Evolutionary conservation across 2,329 filamentous ascomycete species (phyloP), one percentile per base, ranked within the genome.

Genomic region (Acarospora socialis): DNA sequence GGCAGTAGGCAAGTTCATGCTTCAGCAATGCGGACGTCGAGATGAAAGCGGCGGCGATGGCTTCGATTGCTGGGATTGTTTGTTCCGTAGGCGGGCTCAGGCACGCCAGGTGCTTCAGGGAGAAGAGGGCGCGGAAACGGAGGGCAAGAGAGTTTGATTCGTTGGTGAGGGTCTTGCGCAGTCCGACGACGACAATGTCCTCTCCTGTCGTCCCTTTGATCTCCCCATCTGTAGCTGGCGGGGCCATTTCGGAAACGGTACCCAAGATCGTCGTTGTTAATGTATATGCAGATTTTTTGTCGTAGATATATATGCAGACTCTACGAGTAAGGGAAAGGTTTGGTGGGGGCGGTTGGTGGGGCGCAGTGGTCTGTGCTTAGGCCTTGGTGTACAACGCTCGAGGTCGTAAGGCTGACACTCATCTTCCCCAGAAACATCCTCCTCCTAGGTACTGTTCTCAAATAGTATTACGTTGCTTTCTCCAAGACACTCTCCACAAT

Each of bases 71-170:
- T 24, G 75, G 73, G 5, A 74, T 60, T 0, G 67, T 69, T 42
- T 73, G 59, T 24, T 62, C 54, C 17, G 63, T 70, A 1, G 69
- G 57, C 7, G 70, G 68, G 21, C 67, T 55, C 42, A 76, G 70
- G 36, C 71, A 76, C 28, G 90, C 87, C 38, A 95, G 65, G 55
- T 95, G 81, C 63, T 98, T 98, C 38, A 98, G 75, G 12, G 87
- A 94, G 65, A 98, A 98, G 46, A 98, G 80, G 25, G 90, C 87
- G 47, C 90, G 83, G 61, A 95, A 98, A 42, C 90, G 83, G 42
- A 82, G 68, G 22, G 86, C 79, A 33, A 98, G 79, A 27, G 86
- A 75, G 40, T 81, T 78, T 9, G 69, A 60, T 61, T 95, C 90
- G 29, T 80, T 78, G 47, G 70, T 77, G 38, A 98, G 73, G 37